Evolutionary conservation across 2,329 filamentous ascomycete species (phyloP).

Genomic region (Uncinocarpus reesii): DNA sequence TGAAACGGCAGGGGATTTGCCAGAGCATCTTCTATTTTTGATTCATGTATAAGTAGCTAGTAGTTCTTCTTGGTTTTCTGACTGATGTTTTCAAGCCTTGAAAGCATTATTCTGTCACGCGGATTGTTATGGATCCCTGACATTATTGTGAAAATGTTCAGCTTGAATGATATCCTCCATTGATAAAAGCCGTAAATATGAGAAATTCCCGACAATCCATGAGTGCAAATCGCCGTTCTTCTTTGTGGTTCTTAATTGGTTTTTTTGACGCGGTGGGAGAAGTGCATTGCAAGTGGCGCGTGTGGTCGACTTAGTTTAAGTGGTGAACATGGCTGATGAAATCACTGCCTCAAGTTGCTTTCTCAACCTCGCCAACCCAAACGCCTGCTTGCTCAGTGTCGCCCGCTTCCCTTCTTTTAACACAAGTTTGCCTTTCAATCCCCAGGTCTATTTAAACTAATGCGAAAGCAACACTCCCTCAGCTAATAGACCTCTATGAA

Average conservation of each 20-base stretch:
- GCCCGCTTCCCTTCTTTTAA: neutral
- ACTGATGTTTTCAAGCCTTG: constrained; percentile 5
- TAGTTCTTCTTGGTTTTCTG: constrained; percentile 2
- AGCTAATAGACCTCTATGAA: neutral
- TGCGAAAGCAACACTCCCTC: neutral
- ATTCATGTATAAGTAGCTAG: constrained; percentile 7
- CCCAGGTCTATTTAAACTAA: neutral
- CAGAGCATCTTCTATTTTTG: neutral
- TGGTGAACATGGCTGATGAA: constrained; percentile 1
- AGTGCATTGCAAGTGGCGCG: neutral
- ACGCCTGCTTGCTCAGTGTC: neutral
- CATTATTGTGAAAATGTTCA: too few species aligned
- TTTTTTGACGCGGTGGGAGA: neutral
- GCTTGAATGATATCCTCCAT: too few species aligned
- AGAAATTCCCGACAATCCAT: too few species aligned
- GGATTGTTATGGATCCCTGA: too few species aligned
- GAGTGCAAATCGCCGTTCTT: too few species aligned
- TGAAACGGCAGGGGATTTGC: constrained; percentile 15
- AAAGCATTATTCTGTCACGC: too few species aligned
- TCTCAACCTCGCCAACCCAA: neutral
- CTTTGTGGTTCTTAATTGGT: too few species aligned
- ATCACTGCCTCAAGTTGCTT: neutral
- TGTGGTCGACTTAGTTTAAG: too few species aligned
- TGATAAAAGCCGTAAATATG: too few species aligned
- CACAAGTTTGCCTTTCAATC: neutral